Conservation (phyloP, 164 flowering plant genomes). For the Kingdonia uniflora region DNA sequence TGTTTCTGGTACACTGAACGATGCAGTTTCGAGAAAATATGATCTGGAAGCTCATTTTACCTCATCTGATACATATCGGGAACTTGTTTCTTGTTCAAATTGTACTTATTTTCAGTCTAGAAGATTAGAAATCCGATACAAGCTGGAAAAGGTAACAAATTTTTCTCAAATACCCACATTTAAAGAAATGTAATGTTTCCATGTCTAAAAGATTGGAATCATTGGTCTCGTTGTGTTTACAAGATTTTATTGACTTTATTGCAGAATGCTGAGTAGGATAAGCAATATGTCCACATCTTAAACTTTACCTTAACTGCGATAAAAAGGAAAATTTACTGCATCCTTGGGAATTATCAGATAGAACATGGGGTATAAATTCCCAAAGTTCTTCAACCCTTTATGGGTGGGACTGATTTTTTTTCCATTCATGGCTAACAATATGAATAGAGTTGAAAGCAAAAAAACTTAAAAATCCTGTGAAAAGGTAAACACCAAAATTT, state of each 20-base stretch:
- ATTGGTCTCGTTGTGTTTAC: not conserved
- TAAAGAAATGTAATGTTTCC: not conserved
- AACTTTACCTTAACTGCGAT: constrained; percentile 95
- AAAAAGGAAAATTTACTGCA: constrained; percentile 87
- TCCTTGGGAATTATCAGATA: constrained; percentile 82
- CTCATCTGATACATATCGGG: constrained; percentile 81
- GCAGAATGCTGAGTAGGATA: constrained; percentile 71
- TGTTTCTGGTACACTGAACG: constrained; percentile 94
- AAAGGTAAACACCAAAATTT: too few species aligned
- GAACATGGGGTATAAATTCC: constrained; percentile 87
- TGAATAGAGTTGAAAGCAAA: too few species aligned
- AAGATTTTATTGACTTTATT: not conserved
- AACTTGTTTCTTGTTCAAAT: constrained; percentile 90
- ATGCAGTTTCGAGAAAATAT: constrained; percentile 93
- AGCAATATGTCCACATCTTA: constrained; percentile 78
- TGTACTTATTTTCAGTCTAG: constrained; percentile 92
- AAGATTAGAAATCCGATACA: constrained; percentile 70
- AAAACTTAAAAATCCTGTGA: too few species aligned
- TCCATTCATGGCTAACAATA: too few species aligned
- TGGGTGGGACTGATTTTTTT: constrained; percentile 71
- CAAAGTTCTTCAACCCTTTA: constrained; percentile 41
- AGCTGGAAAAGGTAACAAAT: constrained; percentile 83
- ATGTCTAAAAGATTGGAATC: not conserved
- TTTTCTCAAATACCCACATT: not conserved
- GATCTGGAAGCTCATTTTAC: constrained; percentile 97